These are phyloP conservation scores for Leonotis leonurus DNA, from an alignment of 257 asterid species.

Conservation along the genomic window DNA sequence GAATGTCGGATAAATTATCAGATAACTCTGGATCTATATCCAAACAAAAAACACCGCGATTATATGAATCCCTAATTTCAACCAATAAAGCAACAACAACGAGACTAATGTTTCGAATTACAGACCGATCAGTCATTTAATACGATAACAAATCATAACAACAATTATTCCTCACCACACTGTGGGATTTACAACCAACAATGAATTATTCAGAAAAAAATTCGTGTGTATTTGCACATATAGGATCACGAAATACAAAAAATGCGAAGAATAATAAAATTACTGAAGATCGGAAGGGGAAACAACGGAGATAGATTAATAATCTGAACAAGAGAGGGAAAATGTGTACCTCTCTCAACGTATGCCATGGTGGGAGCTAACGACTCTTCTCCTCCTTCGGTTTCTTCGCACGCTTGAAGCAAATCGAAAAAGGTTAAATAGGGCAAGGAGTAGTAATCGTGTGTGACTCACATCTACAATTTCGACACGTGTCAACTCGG, in stretches of 20 bases:
- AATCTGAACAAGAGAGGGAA: not conserved
- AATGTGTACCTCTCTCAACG: conserved; percentile 57
- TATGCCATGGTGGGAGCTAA: conserved; percentile 59
- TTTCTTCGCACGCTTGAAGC: not conserved
- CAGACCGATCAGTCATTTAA: not conserved
- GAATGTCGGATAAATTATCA: not conserved
- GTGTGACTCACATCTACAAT: not conserved
- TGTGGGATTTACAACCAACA: not conserved
- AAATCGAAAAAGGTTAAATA: not conserved
- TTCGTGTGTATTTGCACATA: not conserved
- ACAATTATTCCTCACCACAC: not conserved
- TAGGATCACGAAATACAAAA: not conserved
- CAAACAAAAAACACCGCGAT: not conserved
- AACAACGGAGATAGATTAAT: not conserved
- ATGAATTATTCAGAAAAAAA: not conserved
- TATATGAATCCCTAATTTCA: not conserved
- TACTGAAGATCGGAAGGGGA: not conserved
- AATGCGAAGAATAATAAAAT: not conserved
- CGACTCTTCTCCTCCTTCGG: conserved; percentile 18
- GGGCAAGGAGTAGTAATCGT: not conserved
- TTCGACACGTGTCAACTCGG: conserved; percentile 4
- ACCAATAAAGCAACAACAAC: not conserved
- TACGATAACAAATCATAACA: not conserved
- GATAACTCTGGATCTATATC: not conserved
- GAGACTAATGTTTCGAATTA: not conserved